phyloP scores from a whole-genome alignment of 768 basidiomycete genomes.

The Arthromyces matolae region DNA sequence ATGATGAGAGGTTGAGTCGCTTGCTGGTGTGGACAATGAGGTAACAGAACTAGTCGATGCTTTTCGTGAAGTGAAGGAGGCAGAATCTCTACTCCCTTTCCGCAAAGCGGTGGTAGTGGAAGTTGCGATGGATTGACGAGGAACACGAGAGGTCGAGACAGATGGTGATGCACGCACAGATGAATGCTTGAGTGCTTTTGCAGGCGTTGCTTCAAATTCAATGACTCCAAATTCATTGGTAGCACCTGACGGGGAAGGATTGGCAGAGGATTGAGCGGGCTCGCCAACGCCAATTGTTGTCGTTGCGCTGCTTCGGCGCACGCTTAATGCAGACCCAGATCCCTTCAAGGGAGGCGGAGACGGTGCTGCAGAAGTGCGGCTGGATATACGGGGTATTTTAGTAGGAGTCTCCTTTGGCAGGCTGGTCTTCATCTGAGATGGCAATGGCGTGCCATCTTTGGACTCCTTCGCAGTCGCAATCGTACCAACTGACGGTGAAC shows the following conservation, averaged over 20 bases:
- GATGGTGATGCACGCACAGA: slow-evolving; percentile 68
- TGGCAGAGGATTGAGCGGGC: slow-evolving; percentile 49
- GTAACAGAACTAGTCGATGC: slow-evolving; percentile 79
- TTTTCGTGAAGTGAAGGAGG: slow-evolving; percentile 78
- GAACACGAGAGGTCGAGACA: slow-evolving; percentile 52
- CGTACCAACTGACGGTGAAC: slow-evolving; percentile 84
- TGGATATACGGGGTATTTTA: slow-evolving; percentile 91
- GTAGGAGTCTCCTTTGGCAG: slow-evolving; percentile 83
- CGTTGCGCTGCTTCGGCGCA: slow-evolving; percentile 70
- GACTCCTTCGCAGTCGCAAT: slow-evolving; percentile 50
- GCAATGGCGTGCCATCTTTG: slow-evolving; percentile 49
- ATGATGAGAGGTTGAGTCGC: slow-evolving; percentile 38
- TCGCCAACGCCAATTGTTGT: slow-evolving; percentile 56
- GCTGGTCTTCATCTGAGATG: slow-evolving; percentile 49
- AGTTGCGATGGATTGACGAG: slow-evolving; percentile 59
- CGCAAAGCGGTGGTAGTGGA: slow-evolving; percentile 46
- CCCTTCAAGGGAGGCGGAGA: slow-evolving; percentile 68
- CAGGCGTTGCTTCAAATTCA: slow-evolving; percentile 52
- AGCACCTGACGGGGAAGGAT: slow-evolving; percentile 57
- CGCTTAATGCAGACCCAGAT: slow-evolving; percentile 44
- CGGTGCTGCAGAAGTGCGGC: slow-evolving; percentile 70
- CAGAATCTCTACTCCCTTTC: slow-evolving; percentile 73
- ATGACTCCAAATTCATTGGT: slow-evolving; percentile 82
- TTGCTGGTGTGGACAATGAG: slow-evolving; percentile 55
- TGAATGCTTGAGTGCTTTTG: slow-evolving; percentile 49